Conservation (phyloP, 176 grass and related monocot species). For the maize (Zea mays) region Zm-B73-REFERENCE-NAM-5.0 NC_050105.1:263501-264000, state of each 20-base stretch:
- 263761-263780: constrained; percentile 67
- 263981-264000: constrained; percentile 42
- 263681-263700: constrained; percentile 7
- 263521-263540: constrained; percentile 18
- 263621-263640: not conserved
- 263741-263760: constrained; percentile 95
- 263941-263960: constrained; percentile 30
- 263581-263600: constrained; percentile 7
- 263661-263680: constrained; percentile 23
- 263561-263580: constrained; percentile 9
- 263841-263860: constrained; percentile 24
- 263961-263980: constrained; percentile 43
- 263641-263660: constrained; percentile 1
- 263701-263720: constrained; percentile 19
- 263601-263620: not conserved
- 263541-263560: not conserved
- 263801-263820: constrained; percentile 57
- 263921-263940: constrained; percentile 43
- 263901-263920: constrained; percentile 89
- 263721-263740: constrained; percentile 62
- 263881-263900: constrained; percentile 22
- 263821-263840: constrained; percentile 45
- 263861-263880: constrained; percentile 19
- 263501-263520: not conserved
- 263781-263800: constrained; percentile 84